Base-by-base conservation (phyloP, 1,284 basidiomycete genomes). In the Tilletia caries region DNA sequence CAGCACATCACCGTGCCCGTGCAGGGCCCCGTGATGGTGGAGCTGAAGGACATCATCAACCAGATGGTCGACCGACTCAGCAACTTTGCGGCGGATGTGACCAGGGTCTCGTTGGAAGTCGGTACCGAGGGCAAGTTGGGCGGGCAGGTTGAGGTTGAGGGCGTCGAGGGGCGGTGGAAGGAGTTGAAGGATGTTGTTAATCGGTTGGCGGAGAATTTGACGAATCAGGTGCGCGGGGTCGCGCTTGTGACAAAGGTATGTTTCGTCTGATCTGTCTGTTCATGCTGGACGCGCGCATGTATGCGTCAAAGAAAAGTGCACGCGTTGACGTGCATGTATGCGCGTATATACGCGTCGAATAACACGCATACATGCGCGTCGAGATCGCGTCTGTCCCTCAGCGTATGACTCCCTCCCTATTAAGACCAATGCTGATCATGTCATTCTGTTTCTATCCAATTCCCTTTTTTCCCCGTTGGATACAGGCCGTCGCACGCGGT, bases 1-100 rank as follows among this genome's bases (percentile, higher is more conserved):
- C 92, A 97, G 86, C 95, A 96, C 86, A 96, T 98, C 75, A 95
- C 92, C 52, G 94, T 97, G 5, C 92, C 91, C 37, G 95, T 97
- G 5, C 92, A 97, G 84, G 95, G 95, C 75, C 91, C 92, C 70
- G 92, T 95, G 71, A 96, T 98, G 93, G 91, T 95, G 23, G 92
- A 96, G 84, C 89, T 98, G 80, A 97, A 97, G 87, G 93, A 97
- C 76, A 94, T 95, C 77, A 96, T 98, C 86, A 98, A 98, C 82
- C 91, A 91, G 58, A 97, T 98, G 92, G 84, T 84, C 23, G 90
- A 92, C 81, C 92, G 95, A 76, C 86, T 95, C 74, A 91, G 91
- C 72, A 91, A 91, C 1, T 96, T 97, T 81, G 94, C 95, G 10
- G 90, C 90, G 25, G 95, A 98, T 84, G 95, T 98, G 62, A 97